Conservation (phyloP, 495 filamentous ascomycete genomes). For the Lasiosphaeria miniovina region DNA sequence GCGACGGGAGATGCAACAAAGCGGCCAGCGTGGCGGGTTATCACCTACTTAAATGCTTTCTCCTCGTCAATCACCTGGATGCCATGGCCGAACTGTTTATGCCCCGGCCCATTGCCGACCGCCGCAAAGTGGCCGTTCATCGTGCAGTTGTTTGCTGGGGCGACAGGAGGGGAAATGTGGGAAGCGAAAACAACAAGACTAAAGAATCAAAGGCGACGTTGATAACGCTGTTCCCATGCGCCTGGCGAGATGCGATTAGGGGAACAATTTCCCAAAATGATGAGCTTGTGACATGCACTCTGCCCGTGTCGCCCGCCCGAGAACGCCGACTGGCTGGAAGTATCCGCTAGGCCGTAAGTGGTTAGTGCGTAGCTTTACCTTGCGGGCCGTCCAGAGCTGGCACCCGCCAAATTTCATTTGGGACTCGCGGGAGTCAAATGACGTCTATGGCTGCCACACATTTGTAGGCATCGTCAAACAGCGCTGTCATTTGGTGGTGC, state of each 20-base stretch:
- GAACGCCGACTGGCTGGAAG: no score
- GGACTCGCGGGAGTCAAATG: no score
- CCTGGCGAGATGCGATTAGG: background rate
- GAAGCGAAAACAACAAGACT: background rate
- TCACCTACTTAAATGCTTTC: constrained; percentile 88
- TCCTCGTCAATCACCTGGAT: constrained; percentile 95
- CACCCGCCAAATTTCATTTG: no score
- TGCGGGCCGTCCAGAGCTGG: no score
- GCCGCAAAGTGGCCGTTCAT: constrained; percentile 89
- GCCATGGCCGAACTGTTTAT: constrained; percentile 80
- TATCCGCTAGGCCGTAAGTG: no score
- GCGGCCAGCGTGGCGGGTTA: constrained; percentile 1
- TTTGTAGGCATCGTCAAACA: no score
- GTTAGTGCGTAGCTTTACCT: no score
- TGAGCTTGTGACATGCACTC: constrained; percentile 24
- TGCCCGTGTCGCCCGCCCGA: background rate
- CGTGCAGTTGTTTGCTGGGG: constrained; percentile 18
- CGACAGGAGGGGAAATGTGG: background rate
- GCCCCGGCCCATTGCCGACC: constrained; percentile 62
- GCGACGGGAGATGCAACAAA: constrained; percentile 10
- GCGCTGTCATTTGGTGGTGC: no score
- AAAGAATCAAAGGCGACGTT: constrained; percentile 6
- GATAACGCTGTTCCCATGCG: background rate
- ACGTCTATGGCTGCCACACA: no score
- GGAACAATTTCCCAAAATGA: constrained; percentile 25